Base-by-base conservation (phyloP, 1,284 basidiomycete species). In the Wolfiporia cocos region DNA sequence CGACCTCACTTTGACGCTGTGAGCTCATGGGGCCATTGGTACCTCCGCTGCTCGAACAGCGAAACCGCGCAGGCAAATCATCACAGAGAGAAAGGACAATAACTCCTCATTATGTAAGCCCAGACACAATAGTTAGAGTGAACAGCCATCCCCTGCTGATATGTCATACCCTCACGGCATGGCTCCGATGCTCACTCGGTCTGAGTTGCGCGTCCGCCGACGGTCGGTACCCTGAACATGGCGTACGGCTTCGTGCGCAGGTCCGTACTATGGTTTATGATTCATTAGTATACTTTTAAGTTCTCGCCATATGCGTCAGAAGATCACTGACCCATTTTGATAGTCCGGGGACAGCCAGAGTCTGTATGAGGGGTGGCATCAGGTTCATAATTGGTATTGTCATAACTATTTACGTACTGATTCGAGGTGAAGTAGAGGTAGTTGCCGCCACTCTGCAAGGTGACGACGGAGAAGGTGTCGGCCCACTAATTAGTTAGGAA, bases 291-390 rank as follows among this genome's bases (percentile, higher is more conserved):
- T 22, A 23, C 4, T 0, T 22, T 18, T 26, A n/a, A n/a, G n/a
- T 2, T 2, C 5, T 29, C 2, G 4, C n/a, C 5, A 30, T 14
- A 7, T 10, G 11, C 12, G 1, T 2, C 10, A 17, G 7, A 1
- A 15, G 5, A 24, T 17, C 12, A 22, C 48, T 33, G 20, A 49
- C 52, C 52, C 52, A 29, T 53, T 53, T 21, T 53, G 52, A 41
- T 53, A 53, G 43, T 51, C 52, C 2, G 52, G 52, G 10, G 50
- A 43, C 19, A 53, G 45, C 52, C 52, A 53, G 20, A 53, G 43
- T 29, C 52, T 53, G 37, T 9, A 24, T 5, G 29, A 3, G 21
- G 10, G n/a, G 6, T 18, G 15, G n/a, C n/a, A 21, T 33, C 12
- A 18, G 31, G 7, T 15, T 15, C 5, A 17, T 5, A 15, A 7